Percentiles rank a stretch among this genome's conserved stretches.
Conservation (phyloP, 306 rosid species). For the Pterocarpus santalinus region DNA sequence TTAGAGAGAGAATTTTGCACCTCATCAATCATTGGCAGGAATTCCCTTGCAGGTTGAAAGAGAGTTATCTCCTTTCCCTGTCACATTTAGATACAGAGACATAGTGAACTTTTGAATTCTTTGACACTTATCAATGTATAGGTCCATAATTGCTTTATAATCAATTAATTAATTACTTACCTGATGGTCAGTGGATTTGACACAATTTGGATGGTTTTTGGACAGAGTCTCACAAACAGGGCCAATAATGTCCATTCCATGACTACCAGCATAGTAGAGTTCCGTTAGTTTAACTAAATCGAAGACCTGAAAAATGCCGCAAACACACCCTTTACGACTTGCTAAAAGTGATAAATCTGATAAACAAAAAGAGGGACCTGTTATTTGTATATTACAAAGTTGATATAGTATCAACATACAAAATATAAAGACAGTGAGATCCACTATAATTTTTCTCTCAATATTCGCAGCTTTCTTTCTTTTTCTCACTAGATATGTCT, state of each 20-base stretch:
- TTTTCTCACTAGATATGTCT: too few species aligned
- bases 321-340: not conserved
- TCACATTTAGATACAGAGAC: constrained; percentile 34
- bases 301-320: constrained; percentile 65
- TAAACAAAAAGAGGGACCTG: too few species aligned
- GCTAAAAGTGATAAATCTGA: too few species aligned
- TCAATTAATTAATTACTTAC: constrained; percentile 44
- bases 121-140: not conserved
- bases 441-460: too few species aligned
- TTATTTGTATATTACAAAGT: too few species aligned
- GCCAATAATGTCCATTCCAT: constrained; percentile 95
- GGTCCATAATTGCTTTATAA: not conserved
- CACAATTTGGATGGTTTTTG: constrained; percentile 60
- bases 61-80: constrained; percentile 83
- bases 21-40: constrained; percentile 87
- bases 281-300: constrained; percentile 90
- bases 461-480: too few species aligned
- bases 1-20: constrained; percentile 45
- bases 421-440: too few species aligned
- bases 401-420: too few species aligned
- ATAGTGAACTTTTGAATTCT: constrained; percentile 16
- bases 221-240: constrained; percentile 57
- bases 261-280: constrained; percentile 98
- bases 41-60: constrained; percentile 91
- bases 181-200: constrained; percentile 63